Evolutionary conservation across 2,329 filamentous ascomycete species (phyloP).

Genomic region (Xylaria sp.): DNA sequence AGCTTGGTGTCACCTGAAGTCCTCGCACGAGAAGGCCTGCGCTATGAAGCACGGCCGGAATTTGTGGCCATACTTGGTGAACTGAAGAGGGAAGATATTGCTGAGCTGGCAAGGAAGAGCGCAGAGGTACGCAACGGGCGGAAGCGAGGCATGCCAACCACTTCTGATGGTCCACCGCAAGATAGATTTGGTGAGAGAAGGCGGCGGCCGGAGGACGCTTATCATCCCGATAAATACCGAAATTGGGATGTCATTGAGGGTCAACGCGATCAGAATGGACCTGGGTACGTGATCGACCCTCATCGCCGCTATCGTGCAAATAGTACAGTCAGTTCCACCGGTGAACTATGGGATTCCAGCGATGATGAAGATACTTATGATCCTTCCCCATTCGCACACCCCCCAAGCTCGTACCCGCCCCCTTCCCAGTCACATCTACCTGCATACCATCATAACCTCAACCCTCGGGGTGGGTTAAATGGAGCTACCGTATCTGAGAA

Average conservation of each 20-base stretch:
- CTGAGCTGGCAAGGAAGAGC: conserved; percentile 62
- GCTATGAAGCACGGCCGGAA: conserved; percentile 69
- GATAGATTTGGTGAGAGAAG: conserved; percentile 31
- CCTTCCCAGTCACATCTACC: conserved; percentile 37
- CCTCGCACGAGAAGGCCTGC: conserved; percentile 64
- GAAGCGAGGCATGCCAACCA: conserved; percentile 27
- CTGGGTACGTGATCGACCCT: conserved; percentile 42
- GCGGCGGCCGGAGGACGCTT: conserved; percentile 44
- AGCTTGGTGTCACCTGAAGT: conserved; percentile 68
- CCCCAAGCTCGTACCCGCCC: conserved; percentile 42
- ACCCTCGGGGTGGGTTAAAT: conserved; percentile 12
- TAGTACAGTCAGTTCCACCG: conserved; percentile 42
- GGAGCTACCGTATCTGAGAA: conserved; percentile 15
- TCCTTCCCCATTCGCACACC: conserved; percentile 30
- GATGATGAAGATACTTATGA: conserved; percentile 37
- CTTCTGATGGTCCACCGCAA: conserved; percentile 10
- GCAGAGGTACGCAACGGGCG: conserved; percentile 57
- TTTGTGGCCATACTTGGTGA: conserved; percentile 71
- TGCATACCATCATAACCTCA: conserved; percentile 37
- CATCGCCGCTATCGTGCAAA: conserved; percentile 39
- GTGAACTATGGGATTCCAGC: conserved; percentile 48
- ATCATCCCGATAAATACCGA: conserved; percentile 50
- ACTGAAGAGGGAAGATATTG: conserved; percentile 63
- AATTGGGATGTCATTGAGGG: conserved; percentile 48
- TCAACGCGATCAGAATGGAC: conserved; percentile 35